Conservation (phyloP, 1,284 basidiomycete species). For the Boletus hoseneyae region DNA sequence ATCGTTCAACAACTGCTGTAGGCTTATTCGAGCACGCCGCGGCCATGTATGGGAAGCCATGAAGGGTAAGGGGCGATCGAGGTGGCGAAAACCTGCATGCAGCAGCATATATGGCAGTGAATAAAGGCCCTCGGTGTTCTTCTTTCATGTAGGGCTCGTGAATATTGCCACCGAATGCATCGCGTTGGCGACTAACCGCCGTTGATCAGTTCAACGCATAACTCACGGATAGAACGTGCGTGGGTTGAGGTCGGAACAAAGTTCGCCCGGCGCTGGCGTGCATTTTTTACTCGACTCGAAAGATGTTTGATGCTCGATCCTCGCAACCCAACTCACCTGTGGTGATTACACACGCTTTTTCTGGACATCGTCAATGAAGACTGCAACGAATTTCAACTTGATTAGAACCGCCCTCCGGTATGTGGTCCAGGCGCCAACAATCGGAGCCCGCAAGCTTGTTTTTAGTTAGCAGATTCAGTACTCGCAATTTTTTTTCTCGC, state of each 20-base stretch:
- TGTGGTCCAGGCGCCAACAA: background rate
- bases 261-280: slow-evolving; percentile 24
- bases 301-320: slow-evolving; percentile 18
- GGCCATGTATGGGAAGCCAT: slow-evolving; percentile 6
- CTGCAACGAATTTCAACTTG: slow-evolving; percentile 19
- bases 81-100: slow-evolving; percentile 31
- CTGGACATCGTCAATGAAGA: slow-evolving; percentile 12
- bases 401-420: slow-evolving; percentile 29
- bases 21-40: slow-evolving; percentile 18
- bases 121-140: slow-evolving; percentile 19
- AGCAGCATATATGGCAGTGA: slow-evolving; percentile 23
- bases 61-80: slow-evolving; percentile 22
- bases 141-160: slow-evolving; percentile 33
- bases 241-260: slow-evolving; percentile 36
- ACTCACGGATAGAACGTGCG: slow-evolving; percentile 34
- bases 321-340: slow-evolving; percentile 22
- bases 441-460: background rate
- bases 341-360: slow-evolving; percentile 31
- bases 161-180: background rate
- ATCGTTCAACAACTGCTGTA: slow-evolving; percentile 28
- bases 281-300: slow-evolving; percentile 28
- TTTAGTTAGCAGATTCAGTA: no score
- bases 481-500: no score
- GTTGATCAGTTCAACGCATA: background rate
- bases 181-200: no score